A percentile compares a stretch with the other conserved stretches of the same genome.
phyloP scores from a whole-genome alignment of 2,329 filamentous ascomycete species.

The Trichoderma lentiforme region DNA sequence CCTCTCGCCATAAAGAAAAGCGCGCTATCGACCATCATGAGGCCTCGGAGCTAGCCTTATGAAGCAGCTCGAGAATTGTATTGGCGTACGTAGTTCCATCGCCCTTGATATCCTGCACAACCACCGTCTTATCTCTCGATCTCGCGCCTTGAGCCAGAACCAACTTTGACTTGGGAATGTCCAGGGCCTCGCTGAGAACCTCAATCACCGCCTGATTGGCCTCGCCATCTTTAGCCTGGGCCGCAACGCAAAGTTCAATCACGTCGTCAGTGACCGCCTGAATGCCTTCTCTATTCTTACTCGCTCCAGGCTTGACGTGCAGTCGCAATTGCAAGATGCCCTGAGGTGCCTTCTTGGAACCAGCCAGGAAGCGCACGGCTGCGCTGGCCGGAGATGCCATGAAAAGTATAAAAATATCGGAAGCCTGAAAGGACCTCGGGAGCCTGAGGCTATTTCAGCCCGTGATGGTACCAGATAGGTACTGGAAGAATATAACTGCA shows the following conservation, averaged over 20 bases:
- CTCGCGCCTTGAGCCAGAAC: constrained; percentile 61
- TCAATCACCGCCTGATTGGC: constrained; percentile 65
- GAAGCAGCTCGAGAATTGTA: constrained; percentile 29
- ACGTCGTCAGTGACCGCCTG: constrained; percentile 51
- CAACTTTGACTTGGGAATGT: constrained; percentile 61
- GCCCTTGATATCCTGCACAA: constrained; percentile 35
- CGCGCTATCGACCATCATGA: neutral
- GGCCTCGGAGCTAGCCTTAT: constrained; percentile 24
- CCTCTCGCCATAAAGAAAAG: neutral
- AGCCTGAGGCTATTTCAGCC: neutral
- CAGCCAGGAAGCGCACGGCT: constrained; percentile 46
- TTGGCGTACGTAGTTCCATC: constrained; percentile 30
- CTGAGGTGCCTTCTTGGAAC: constrained; percentile 43
- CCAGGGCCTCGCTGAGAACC: constrained; percentile 58
- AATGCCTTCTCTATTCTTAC: constrained; percentile 60
- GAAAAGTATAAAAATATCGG: neutral
- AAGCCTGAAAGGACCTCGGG: neutral
- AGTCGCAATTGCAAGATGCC: constrained; percentile 59
- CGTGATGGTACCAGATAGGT: neutral
- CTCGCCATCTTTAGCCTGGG: constrained; percentile 63
- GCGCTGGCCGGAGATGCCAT: constrained; percentile 34
- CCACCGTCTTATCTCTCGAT: constrained; percentile 61
- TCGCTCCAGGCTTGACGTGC: constrained; percentile 64
- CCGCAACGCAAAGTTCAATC: constrained; percentile 64
- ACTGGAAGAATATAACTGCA: neutral